A percentile compares a stretch with the other conserved stretches of the same genome.
These are phyloP conservation scores for Globomyces pollinis-pini DNA, from an alignment of 192 early-diverging fungal genomes.

Conservation along the genomic window DNA sequence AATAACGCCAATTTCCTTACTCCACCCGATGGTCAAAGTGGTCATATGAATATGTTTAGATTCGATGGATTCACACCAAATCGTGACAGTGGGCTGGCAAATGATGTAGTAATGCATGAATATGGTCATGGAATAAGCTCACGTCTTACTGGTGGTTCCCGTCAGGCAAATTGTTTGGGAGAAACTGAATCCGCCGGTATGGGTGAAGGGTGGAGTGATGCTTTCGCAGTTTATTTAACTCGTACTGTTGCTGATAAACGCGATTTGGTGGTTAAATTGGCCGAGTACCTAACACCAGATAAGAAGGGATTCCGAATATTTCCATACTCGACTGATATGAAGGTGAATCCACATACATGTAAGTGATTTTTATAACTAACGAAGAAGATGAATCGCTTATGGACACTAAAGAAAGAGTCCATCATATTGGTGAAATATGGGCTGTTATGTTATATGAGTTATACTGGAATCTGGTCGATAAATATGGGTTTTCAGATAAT, in stretches of 20 bases:
- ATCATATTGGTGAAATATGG: slow-evolving; percentile 58
- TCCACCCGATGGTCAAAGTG: slow-evolving; percentile 28
- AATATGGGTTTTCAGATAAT: slow-evolving; percentile 18
- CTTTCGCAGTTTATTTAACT: neutral
- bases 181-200: slow-evolving; percentile 7
- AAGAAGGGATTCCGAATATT: slow-evolving; percentile 41
- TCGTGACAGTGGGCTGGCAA: slow-evolving; percentile 53
- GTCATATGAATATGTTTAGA: slow-evolving; percentile 47
- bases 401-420: slow-evolving; percentile 29
- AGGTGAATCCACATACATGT: slow-evolving; percentile 28
- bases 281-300: neutral
- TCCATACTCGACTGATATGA: slow-evolving; percentile 51
- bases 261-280: slow-evolving; percentile 6
- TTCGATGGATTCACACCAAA: slow-evolving; percentile 38
- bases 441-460: slow-evolving; percentile 51
- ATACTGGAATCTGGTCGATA: slow-evolving; percentile 47
- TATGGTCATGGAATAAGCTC: slow-evolving; percentile 51
- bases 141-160: slow-evolving; percentile 53
- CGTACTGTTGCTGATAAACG: neutral
- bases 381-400: too few species aligned
- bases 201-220: slow-evolving; percentile 12
- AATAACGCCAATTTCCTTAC: slow-evolving; percentile 42
- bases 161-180: slow-evolving; percentile 45
- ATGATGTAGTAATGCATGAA: slow-evolving; percentile 52
- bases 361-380: too few species aligned